These are phyloP conservation scores for Solanum gandarillasii DNA, from an alignment of 257 asterid species.

Conservation along the genomic window DNA sequence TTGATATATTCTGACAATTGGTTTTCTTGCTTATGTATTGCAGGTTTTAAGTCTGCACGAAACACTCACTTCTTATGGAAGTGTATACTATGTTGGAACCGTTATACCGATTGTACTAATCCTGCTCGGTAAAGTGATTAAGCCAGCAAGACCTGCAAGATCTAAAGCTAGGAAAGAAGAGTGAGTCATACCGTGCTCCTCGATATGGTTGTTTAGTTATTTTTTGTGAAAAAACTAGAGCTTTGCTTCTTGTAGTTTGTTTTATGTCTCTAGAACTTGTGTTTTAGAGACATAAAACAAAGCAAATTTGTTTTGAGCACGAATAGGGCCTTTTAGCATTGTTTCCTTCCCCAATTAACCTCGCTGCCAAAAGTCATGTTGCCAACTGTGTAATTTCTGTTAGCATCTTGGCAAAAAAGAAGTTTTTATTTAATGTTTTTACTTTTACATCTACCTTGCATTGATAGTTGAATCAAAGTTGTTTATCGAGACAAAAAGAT, in stretches of 20 bases:
- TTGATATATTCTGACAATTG: neutral
- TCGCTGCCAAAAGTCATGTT: neutral
- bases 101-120: slow-evolving; percentile 46
- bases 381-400: neutral
- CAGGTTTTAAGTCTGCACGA: slow-evolving; percentile 81
- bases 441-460: neutral
- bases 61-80: slow-evolving; percentile 60
- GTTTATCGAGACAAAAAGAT: neutral
- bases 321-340: neutral
- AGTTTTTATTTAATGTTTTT: neutral
- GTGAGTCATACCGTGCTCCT: slow-evolving; percentile 20
- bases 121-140: slow-evolving; percentile 58
- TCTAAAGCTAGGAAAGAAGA: slow-evolving; percentile 62
- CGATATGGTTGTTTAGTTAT: neutral
- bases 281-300: neutral
- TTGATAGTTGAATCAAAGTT: neutral
- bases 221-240: neutral
- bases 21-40: neutral
- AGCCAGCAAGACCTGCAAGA: slow-evolving; percentile 63
- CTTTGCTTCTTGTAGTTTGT: neutral
- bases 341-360: neutral
- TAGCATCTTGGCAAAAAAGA: neutral
- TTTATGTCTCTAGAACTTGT: neutral
- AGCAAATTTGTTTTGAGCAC: neutral
- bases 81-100: slow-evolving; percentile 79